Percentiles rank a stretch among this genome's conserved stretches.
Conservation (phyloP, 164 flowering plant species). For the Vitis amurensis region DNA sequence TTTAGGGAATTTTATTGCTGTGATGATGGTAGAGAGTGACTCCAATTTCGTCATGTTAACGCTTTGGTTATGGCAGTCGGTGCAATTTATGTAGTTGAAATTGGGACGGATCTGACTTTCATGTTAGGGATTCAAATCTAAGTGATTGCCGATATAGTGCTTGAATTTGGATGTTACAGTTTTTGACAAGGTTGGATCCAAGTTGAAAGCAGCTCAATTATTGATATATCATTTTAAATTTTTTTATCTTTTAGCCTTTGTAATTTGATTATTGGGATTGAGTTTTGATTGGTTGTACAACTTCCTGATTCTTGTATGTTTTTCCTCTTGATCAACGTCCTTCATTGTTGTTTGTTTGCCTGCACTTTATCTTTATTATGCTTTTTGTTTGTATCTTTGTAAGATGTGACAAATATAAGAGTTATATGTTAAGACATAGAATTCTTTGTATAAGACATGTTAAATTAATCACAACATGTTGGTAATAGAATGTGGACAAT, state of each 20-base stretch:
- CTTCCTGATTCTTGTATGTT: background rate
- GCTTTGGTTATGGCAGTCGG: no score
- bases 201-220: no score
- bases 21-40: no score
- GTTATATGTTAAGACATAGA: background rate
- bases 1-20: no score
- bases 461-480: background rate
- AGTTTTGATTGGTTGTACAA: background rate
- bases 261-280: background rate
- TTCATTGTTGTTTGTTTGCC: background rate
- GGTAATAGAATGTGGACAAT: conserved; percentile 70
- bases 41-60: no score
- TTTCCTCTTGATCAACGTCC: background rate
- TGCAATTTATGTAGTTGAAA: no score
- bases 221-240: no score
- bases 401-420: background rate
- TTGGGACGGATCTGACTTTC: background rate
- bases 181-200: background rate
- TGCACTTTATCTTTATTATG: background rate
- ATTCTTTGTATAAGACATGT: background rate
- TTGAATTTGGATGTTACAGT: background rate
- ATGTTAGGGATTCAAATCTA: background rate
- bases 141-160: background rate
- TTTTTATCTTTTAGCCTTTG: no score
- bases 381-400: background rate